Base-by-base conservation (phyloP, 495 filamentous ascomycete genomes). In the Bathelium albidoporum region DNA sequence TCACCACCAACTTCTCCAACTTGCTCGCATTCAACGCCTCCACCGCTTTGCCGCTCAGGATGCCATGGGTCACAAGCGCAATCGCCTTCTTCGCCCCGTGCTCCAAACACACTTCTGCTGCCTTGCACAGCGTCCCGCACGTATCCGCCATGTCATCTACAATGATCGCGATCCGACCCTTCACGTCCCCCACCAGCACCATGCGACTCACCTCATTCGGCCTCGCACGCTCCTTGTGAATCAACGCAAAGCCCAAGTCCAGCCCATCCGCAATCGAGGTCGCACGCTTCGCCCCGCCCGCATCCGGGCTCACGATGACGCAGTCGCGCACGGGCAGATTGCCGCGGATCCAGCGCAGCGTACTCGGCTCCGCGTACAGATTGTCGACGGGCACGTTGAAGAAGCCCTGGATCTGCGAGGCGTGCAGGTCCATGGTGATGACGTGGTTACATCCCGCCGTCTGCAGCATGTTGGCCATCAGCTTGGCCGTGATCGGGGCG, bases 341-440 rank as follows among this genome's bases (percentile, higher is more conserved):
- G 75, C 96, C 90, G 64, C 87, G 79, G 65, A 97, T 96, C 84
- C 90, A 96, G 65, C 87, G 82, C 68, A 97, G 77, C 66, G 92
- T 94, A 59, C 89, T 93, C 1, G 93, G 92, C 76, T 97, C 93
- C 31, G 93, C 94, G 72, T 97, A 97, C 16, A 98, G 79, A 75
- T 97, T 97, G 73, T 98, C 94, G 45, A 95, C 92, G 18, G 94
- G 94, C 45, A 98, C 91, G 72, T 95, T 96, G 81, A 98, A 98
- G 81, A 98, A 98, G 52, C 94, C 94, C 76, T 89, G 84, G 61
- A 87, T 87, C 80, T 92, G 87, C 59, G 83, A 85, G 44, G 86
- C 87, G 70, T 89, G 87, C 62, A 90, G 75, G 59, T 79, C 77
- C 76, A 79, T 79, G 1, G 77, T 79, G 41, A 79, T 79, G 49